Evolutionary conservation across 179 eudicot species (phyloP).

Genomic region (Spergularia azorica): DNA sequence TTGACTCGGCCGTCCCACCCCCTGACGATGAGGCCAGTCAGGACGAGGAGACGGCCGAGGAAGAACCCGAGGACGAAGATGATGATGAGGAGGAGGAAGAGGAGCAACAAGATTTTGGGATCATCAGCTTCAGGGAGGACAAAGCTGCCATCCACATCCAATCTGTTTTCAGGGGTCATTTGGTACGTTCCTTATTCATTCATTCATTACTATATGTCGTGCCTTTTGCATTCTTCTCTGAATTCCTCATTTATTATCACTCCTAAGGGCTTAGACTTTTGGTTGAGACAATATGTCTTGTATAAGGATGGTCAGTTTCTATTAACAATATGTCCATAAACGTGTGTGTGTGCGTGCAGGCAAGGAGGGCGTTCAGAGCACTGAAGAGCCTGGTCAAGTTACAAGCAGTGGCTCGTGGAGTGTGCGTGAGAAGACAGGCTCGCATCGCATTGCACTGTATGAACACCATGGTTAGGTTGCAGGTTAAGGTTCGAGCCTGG

Average conservation of each 20-base stretch:
- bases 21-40: slow-evolving; percentile 22
- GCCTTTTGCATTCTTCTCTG: not conserved
- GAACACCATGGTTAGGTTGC: slow-evolving; percentile 75
- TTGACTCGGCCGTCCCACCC: slow-evolving; percentile 32
- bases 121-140: slow-evolving; percentile 34
- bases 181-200: slow-evolving; percentile 39
- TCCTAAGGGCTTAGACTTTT: too few species aligned
- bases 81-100: slow-evolving; percentile 10
- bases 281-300: too few species aligned
- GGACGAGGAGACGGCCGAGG: slow-evolving; percentile 14
- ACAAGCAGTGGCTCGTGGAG: slow-evolving; percentile 80
- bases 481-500: slow-evolving; percentile 56
- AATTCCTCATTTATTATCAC: not conserved
- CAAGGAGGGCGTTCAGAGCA: slow-evolving; percentile 64
- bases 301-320: not conserved
- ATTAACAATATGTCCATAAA: too few species aligned
- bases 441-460: slow-evolving; percentile 75
- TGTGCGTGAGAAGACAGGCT: slow-evolving; percentile 73
- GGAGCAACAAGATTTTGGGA: slow-evolving; percentile 11
- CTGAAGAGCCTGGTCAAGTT: slow-evolving; percentile 73
- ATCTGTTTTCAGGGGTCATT: slow-evolving; percentile 77
- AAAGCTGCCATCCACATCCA: slow-evolving; percentile 64
- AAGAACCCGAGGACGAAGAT: slow-evolving; percentile 17
- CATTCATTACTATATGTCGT: not conserved
- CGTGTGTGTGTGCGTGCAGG: slow-evolving; percentile 35